Percentiles rank a stretch among this genome's conserved stretches.
Evolutionary conservation across 345 rosid species (phyloP).

Genomic region (Melaleuca alternifolia): DNA sequence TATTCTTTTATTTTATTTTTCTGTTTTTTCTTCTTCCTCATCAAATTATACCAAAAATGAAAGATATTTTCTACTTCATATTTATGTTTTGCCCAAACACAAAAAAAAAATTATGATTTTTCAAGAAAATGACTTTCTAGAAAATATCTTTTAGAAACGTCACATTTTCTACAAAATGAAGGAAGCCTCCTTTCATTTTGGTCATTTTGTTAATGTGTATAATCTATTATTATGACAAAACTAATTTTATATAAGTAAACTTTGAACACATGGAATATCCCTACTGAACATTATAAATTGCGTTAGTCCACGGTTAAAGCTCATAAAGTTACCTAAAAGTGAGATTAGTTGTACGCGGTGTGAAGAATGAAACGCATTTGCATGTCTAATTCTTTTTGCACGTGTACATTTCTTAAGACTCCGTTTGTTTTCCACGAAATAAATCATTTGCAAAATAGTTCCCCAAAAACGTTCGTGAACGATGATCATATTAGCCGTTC

Average conservation of each 20-base stretch:
- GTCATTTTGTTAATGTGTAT: background rate
- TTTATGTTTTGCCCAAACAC: too few relatives aligned
- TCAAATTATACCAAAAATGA: too few relatives aligned
- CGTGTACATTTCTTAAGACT: background rate
- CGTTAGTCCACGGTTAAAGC: background rate
- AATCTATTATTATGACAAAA: background rate
- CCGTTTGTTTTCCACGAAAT: too few relatives aligned
- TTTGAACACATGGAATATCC: background rate
- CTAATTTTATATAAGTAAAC: fast-evolving
- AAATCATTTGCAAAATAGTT: too few relatives aligned
- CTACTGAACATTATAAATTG: background rate
- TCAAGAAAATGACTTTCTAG: background rate
- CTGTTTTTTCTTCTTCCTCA: too few relatives aligned
- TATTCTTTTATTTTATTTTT: too few relatives aligned
- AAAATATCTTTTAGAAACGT: too few relatives aligned
- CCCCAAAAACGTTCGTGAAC: too few relatives aligned
- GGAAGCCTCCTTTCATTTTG: background rate
- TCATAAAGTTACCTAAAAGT: background rate
- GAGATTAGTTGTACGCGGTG: background rate
- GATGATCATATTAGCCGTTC: too few relatives aligned
- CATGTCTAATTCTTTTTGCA: background rate
- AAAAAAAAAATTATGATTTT: background rate
- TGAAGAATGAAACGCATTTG: background rate
- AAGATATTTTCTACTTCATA: too few relatives aligned
- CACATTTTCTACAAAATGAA: too few relatives aligned